A percentile compares a stretch with the other conserved stretches of the same genome.
These are phyloP conservation scores for Peronosclerospora sorghi DNA, from an alignment of 352 stramenopile species.

Conservation along the genomic window DNA sequence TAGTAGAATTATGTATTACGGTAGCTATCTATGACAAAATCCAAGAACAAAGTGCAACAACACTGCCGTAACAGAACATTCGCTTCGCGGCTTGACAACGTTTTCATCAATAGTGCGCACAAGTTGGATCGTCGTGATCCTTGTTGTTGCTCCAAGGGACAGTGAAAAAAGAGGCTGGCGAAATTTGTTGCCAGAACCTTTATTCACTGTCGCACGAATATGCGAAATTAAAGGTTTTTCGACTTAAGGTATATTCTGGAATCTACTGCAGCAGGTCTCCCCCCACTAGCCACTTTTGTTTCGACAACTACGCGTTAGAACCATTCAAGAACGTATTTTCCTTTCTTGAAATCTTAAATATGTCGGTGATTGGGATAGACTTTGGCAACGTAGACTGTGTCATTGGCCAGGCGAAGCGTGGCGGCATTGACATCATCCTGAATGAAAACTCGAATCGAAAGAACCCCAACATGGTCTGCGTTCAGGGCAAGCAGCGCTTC, in stretches of 20 bases:
- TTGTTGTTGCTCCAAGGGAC: no score
- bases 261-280: not conserved
- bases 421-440: conserved; percentile 97
- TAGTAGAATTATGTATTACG: no score
- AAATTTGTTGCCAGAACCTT: no score
- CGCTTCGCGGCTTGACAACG: no score
- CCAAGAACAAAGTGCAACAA: no score
- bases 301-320: conserved; percentile 10
- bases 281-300: conserved; percentile 21
- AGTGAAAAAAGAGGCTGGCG: no score
- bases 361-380: conserved; percentile 96
- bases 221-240: not conserved
- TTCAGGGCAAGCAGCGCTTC: conserved; percentile 87
- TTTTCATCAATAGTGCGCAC: no score
- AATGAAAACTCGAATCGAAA: conserved; percentile 99
- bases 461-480: conserved; percentile 89
- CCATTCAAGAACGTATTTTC: not conserved
- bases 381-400: conserved; percentile 94
- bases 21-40: no score
- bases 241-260: conserved; percentile 16
- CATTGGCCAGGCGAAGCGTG: conserved; percentile 92
- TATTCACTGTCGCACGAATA: conserved; percentile 2
- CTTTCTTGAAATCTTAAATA: conserved; percentile 22
- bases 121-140: no score
- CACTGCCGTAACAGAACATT: no score